These are phyloP conservation scores for Ilyonectria sp. DNA, from an alignment of 2,329 filamentous ascomycete species.

Conservation along the genomic window DNA sequence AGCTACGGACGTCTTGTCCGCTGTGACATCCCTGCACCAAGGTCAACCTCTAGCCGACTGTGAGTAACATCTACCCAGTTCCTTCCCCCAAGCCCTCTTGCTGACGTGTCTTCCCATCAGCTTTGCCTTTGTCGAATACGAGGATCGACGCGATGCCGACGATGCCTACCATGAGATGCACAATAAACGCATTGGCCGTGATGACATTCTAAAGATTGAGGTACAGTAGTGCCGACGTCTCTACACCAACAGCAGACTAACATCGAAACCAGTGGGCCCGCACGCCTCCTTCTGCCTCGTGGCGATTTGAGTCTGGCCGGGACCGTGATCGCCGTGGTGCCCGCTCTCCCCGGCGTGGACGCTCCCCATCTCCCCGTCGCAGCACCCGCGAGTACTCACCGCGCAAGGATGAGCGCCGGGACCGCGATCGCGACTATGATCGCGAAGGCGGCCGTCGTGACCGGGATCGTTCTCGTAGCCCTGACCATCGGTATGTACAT, in stretches of 20 bases:
- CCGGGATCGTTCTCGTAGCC: conserved; percentile 82
- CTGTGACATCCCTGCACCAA: conserved; percentile 97
- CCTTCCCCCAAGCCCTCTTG: background rate
- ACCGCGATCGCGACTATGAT: conserved; percentile 84
- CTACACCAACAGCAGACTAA: conserved; percentile 8
- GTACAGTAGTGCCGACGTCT: conserved; percentile 65
- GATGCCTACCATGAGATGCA: conserved; percentile 99
- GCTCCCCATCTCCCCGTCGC: conserved; percentile 84
- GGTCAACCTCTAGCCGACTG: conserved; percentile 95
- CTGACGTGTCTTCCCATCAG: conserved; percentile 58
- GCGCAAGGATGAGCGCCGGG: conserved; percentile 88
- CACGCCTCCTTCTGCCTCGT: conserved; percentile 96
- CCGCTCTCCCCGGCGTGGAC: conserved; percentile 77
- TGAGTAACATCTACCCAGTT: conserved; percentile 67
- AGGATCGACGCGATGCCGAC: conserved; percentile 97
- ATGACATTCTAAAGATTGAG: conserved; percentile 98
- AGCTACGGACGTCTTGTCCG: conserved; percentile 98
- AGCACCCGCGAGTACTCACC: conserved; percentile 86
- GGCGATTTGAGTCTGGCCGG: conserved; percentile 95
- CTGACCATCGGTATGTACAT: conserved; percentile 69
- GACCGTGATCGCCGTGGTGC: conserved; percentile 78
- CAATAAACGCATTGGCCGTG: conserved; percentile 96
- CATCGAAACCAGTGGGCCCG: conserved; percentile 84
- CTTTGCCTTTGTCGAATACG: conserved; percentile 99
- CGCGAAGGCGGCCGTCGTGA: conserved; percentile 82